Base-by-base conservation (phyloP, 345 rosid genomes). In the Leavenworthia alabamica region DNA sequence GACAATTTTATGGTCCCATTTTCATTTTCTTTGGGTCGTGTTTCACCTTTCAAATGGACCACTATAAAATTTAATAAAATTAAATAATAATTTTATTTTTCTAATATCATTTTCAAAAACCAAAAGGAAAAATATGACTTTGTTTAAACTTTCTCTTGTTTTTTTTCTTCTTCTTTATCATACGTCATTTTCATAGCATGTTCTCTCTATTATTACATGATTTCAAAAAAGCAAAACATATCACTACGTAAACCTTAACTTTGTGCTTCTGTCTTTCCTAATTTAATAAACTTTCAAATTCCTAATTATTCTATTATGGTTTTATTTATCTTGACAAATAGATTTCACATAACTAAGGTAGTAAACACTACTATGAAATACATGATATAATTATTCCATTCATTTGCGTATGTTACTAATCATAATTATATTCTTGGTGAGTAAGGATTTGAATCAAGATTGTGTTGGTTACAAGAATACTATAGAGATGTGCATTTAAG, bases 1-100 rank as follows among this genome's bases (percentile, higher is more conserved):
- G 72, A 58, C 66, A 67, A 20, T 7, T 32, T 50, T 50, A 41
- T 67, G 72, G 72, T 59, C 72, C 72, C 72, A 41, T 67, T 40
- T 23, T 67, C 32, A 47, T 32, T 66, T 56, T 20, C 40, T 47
- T 47, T 28, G 19, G 50, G 56, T 56, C 33, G 49, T 66, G 17
- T 67, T 48, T 58, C 63, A 66, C 59, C 59, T 67, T 41, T 67
- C 66, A 31, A 31, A 20, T 52, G 73, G 67, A 68, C 73, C 73
- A 68, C 73, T 29, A 3, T 3, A 24, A 13, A n/a, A 8, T 28
- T 10, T 15, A 67, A 7, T 0, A 4, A 5, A 37, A 29, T 15
- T 23, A 9, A 3, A 2, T n/a, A 6, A n/a, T 24, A n/a, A n/a
- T 12, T 3, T 31, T 24, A 2, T 19, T 60, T 51, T 24, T 51